Evolutionary conservation across 2,329 filamentous ascomycete species (phyloP).

Genomic region (Pseudodiploospora longispora): DNA sequence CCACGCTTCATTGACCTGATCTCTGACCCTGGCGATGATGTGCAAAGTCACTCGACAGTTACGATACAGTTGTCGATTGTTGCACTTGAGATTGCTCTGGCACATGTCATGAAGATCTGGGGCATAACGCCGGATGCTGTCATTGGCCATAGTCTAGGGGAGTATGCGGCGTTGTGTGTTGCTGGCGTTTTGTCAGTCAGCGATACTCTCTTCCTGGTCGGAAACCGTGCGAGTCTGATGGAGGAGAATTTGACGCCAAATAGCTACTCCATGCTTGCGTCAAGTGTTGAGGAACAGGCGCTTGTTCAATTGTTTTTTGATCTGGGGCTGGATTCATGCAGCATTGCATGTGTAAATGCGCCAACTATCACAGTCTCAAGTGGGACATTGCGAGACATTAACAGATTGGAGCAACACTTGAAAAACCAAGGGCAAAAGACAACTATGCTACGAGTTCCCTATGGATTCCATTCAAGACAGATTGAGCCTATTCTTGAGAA

Average conservation of each 20-base stretch:
- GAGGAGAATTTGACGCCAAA: neutral
- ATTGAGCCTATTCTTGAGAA: neutral
- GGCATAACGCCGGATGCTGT: slow-evolving; percentile 19
- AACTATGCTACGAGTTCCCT: neutral
- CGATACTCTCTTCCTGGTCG: slow-evolving; percentile 6
- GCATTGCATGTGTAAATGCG: neutral
- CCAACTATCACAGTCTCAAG: neutral
- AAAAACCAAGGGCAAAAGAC: neutral
- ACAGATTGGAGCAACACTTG: neutral
- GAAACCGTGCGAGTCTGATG: slow-evolving; percentile 3
- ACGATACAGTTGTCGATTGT: slow-evolving; percentile 1
- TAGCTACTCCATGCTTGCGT: slow-evolving; percentile 6
- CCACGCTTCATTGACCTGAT: neutral
- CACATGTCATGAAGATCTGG: slow-evolving; percentile 18
- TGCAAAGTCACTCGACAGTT: neutral
- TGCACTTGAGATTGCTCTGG: slow-evolving; percentile 20
- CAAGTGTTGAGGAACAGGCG: neutral
- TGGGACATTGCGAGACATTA: neutral
- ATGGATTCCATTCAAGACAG: neutral
- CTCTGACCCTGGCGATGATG: neutral
- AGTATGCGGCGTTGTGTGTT: slow-evolving; percentile 20
- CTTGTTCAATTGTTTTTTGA: neutral
- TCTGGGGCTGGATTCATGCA: neutral
- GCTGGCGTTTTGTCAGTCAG: slow-evolving; percentile 15
- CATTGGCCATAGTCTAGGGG: slow-evolving; percentile 6